These are phyloP conservation scores for Coccomyxa sp. DNA, from an alignment of 139 green algal species.

Conservation along the genomic window DNA sequence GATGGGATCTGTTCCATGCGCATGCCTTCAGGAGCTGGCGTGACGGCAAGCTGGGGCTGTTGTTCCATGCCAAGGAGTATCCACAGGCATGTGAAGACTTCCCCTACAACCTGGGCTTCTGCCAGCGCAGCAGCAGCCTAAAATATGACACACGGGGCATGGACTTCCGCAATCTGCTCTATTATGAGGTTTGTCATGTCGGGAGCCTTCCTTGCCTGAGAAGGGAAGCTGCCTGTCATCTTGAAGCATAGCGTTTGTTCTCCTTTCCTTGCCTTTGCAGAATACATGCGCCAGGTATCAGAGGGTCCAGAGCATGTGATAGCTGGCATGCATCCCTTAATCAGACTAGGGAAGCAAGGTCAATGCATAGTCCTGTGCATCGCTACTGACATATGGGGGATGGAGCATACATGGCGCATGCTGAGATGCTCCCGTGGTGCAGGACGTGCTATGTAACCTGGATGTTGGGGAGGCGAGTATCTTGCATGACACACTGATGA, in stretches of 20 bases:
- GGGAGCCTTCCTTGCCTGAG: background rate
- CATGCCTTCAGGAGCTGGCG: constrained; percentile 22
- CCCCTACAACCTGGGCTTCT: constrained; percentile 27
- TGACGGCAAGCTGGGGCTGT: constrained; percentile 15
- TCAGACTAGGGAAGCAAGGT: background rate
- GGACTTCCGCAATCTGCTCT: constrained; percentile 39
- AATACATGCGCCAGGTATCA: background rate
- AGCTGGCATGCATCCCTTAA: too few species aligned
- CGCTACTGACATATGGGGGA: too few species aligned
- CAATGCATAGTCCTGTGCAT: too few species aligned
- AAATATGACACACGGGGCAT: constrained; percentile 12
- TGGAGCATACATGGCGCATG: too few species aligned
- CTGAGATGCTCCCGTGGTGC: too few species aligned
- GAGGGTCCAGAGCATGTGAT: background rate
- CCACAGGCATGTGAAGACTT: constrained; percentile 18
- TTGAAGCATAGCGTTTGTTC: background rate
- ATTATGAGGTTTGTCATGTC: constrained; percentile 18
- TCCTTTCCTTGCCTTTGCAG: background rate
- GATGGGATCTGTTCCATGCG: constrained; percentile 34
- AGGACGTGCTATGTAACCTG: constrained; percentile 32
- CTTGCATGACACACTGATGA: constrained; percentile 28
- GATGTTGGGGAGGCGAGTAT: constrained; percentile 26
- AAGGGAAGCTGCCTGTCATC: background rate
- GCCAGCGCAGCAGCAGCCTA: constrained; percentile 21
- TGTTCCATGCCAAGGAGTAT: constrained; percentile 37